phyloP scores from a whole-genome alignment of 441 rosid species.

The Populus hybrid region DNA sequence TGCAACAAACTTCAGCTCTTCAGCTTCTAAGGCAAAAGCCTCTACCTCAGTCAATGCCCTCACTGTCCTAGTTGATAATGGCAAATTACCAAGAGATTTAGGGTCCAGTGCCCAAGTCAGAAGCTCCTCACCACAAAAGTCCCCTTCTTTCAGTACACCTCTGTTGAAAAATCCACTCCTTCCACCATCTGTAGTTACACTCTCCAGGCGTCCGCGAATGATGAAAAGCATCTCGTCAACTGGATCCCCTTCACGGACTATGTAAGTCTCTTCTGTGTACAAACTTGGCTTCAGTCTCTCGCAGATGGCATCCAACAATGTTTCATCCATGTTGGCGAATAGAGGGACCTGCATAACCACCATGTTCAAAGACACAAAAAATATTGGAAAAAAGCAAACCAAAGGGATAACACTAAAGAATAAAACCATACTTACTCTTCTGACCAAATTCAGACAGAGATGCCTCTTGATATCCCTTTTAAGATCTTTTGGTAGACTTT shows the following conservation, averaged over 20 bases:
- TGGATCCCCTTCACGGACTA: slow-evolving; percentile 95
- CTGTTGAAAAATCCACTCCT: slow-evolving; percentile 90
- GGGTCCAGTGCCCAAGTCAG: slow-evolving; percentile 80
- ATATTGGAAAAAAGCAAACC: neutral
- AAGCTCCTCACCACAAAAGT: slow-evolving; percentile 80
- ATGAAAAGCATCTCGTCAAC: slow-evolving; percentile 92
- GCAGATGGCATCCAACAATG: slow-evolving; percentile 83
- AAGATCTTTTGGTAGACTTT: slow-evolving; percentile 86
- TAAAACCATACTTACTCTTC: slow-evolving; percentile 54
- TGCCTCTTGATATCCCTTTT: slow-evolving; percentile 91
- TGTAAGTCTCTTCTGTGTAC: slow-evolving; percentile 69
- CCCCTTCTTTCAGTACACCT: slow-evolving; percentile 76
- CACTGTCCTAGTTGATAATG: slow-evolving; percentile 66
- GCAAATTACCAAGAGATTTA: slow-evolving; percentile 54
- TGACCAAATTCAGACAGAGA: slow-evolving; percentile 83
- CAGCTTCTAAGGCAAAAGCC: slow-evolving; percentile 88
- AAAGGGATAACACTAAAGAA: neutral
- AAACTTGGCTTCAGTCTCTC: slow-evolving; percentile 88
- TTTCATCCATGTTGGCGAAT: slow-evolving; percentile 94
- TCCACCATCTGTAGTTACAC: slow-evolving; percentile 95
- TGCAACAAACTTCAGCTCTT: slow-evolving; percentile 83
- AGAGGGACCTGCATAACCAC: slow-evolving; percentile 61
- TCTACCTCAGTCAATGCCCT: slow-evolving; percentile 78
- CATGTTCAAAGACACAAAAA: neutral
- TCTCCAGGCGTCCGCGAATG: slow-evolving; percentile 80